A percentile compares a stretch with the other conserved stretches of the same genome.
These are phyloP conservation scores for Albifimbria verrucaria DNA, from an alignment of 2,329 filamentous ascomycete species.

Conservation along the genomic window DNA sequence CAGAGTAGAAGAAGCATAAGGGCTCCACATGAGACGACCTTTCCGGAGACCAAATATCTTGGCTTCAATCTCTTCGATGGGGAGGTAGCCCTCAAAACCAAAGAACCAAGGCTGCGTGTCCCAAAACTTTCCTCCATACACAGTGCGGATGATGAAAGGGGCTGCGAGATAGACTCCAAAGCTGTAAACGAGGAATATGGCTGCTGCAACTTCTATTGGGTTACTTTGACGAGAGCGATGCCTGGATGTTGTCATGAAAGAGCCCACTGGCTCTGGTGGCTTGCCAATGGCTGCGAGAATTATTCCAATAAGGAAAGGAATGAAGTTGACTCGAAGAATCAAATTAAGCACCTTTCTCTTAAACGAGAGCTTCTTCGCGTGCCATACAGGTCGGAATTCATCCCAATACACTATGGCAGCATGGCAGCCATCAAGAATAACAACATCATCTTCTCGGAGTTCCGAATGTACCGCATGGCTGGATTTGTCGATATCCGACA, in stretches of 20 bases:
- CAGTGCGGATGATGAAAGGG: slow-evolving; percentile 19
- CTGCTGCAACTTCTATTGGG: slow-evolving; percentile 10
- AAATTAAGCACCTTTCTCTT: slow-evolving; percentile 15
- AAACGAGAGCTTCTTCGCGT: slow-evolving; percentile 21
- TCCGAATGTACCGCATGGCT: not conserved
- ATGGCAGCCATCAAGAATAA: slow-evolving; percentile 24
- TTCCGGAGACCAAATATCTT: slow-evolving; percentile 26
- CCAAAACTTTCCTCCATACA: slow-evolving; percentile 26
- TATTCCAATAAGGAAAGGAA: slow-evolving; percentile 17
- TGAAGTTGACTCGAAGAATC: slow-evolving; percentile 16
- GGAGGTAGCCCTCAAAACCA: slow-evolving; percentile 29
- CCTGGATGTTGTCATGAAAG: not conserved
- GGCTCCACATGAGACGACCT: slow-evolving; percentile 23
- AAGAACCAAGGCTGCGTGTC: slow-evolving; percentile 27
- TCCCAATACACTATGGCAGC: not conserved
- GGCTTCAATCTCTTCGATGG: slow-evolving; percentile 23
- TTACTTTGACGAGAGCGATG: not conserved
- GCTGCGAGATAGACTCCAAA: slow-evolving; percentile 18
- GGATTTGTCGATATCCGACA: not conserved
- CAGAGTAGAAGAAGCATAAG: slow-evolving; percentile 22
- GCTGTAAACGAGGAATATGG: slow-evolving; percentile 20
- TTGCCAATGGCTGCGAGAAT: slow-evolving; percentile 9
- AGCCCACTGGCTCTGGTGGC: not conserved
- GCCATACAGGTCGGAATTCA: slow-evolving; percentile 5
- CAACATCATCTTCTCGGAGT: slow-evolving; percentile 25